Percentiles rank a stretch among this genome's conserved stretches.
phyloP scores from a whole-genome alignment of 106 monocot genomes.

The Ottelia alismoides region DNA sequence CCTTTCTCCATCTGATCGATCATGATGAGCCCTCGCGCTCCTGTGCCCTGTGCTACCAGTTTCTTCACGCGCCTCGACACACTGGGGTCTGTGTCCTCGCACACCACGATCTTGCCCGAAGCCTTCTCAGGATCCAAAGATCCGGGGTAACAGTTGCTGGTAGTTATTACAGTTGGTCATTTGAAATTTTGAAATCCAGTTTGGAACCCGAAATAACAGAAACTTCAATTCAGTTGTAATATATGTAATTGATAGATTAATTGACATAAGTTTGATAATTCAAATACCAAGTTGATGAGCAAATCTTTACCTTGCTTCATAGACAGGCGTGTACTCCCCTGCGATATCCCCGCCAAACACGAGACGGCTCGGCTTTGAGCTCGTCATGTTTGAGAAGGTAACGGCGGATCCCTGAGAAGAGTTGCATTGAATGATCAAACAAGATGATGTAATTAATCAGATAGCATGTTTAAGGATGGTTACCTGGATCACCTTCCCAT shows the following conservation, averaged over 20 bases:
- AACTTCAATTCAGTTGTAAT: too few relatives aligned
- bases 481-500: slow-evolving; percentile 36
- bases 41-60: slow-evolving; percentile 53
- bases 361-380: slow-evolving; percentile 36
- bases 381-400: slow-evolving; percentile 72
- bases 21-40: slow-evolving; percentile 55
- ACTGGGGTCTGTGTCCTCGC: slow-evolving; percentile 47
- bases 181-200: background rate
- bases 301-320: slow-evolving; percentile 60
- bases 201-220: too few relatives aligned
- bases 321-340: slow-evolving; percentile 43
- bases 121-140: slow-evolving; percentile 55
- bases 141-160: slow-evolving; percentile 86
- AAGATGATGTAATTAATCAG: background rate
- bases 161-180: too few relatives aligned
- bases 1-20: slow-evolving; percentile 53
- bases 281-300: too few relatives aligned
- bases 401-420: slow-evolving; percentile 45
- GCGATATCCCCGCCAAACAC: slow-evolving; percentile 60
- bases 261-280: background rate
- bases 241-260: too few relatives aligned
- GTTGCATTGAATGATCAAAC: background rate
- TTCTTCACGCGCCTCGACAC: slow-evolving; percentile 57
- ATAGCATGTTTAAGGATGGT: background rate
- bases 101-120: slow-evolving; percentile 59